Evolutionary conservation across 305 asterid genomes (phyloP).

Genomic region (Plantago lanceolata): DNA sequence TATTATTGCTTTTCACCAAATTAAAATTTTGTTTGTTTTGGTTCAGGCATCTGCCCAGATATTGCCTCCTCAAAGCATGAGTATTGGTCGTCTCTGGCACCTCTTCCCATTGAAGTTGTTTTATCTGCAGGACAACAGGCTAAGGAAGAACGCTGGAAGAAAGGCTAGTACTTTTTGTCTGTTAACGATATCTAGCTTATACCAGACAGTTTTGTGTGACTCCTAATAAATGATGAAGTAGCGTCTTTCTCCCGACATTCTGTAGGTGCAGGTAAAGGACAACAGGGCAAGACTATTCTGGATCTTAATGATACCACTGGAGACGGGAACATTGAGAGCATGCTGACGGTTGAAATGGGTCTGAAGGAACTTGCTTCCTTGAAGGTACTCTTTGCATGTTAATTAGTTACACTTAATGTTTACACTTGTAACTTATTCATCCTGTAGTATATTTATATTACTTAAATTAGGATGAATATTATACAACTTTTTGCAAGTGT

Average conservation of each 20-base stretch:
- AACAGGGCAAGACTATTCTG: constrained; percentile 54
- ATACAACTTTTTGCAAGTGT: constrained; percentile 9
- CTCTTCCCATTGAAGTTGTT: constrained; percentile 92
- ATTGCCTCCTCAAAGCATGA: constrained; percentile 72
- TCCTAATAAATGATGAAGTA: not conserved
- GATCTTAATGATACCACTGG: constrained; percentile 83
- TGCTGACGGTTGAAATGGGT: constrained; percentile 92
- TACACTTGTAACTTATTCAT: constrained; percentile 18
- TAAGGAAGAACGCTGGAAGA: constrained; percentile 69
- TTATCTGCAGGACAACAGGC: constrained; percentile 97
- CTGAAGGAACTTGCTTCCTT: constrained; percentile 83
- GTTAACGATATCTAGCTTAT: constrained; percentile 21
- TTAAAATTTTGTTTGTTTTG: constrained; percentile 1
- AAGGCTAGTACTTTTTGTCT: constrained; percentile 50
- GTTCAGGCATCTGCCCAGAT: constrained; percentile 74
- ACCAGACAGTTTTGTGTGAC: constrained; percentile 16
- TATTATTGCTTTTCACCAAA: not conserved
- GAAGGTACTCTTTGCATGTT: constrained; percentile 47
- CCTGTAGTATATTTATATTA: constrained; percentile 12
- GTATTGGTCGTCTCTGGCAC: constrained; percentile 95
- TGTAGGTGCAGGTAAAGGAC: constrained; percentile 58
- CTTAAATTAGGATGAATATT: constrained; percentile 20
- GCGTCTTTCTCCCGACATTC: constrained; percentile 8
- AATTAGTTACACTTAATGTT: constrained; percentile 14
- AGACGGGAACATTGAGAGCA: constrained; percentile 96